Evolutionary conservation across 139 green algal species (phyloP), one percentile per base, ranked within the genome.

Genomic region (Chlamydomonas eustigma): DNA sequence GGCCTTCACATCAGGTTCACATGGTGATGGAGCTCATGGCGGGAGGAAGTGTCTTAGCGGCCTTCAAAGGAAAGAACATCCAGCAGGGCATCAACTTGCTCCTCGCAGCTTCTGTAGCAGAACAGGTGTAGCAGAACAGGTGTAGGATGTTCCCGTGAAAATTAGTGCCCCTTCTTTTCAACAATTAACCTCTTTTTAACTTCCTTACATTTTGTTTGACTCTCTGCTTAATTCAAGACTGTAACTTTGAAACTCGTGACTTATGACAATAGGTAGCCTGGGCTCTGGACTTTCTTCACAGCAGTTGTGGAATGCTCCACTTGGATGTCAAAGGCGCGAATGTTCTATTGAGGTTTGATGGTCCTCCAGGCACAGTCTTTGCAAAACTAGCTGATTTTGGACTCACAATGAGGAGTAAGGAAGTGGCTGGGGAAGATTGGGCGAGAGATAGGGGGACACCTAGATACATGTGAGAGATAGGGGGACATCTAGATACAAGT

Each of bases 1-100:
- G n/a, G n/a, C n/a, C n/a, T n/a, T n/a, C n/a, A n/a, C n/a, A n/a
- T n/a, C 58, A 70, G 58, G 58, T 70, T 70, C 58, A 70, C 58
- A 70, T 70, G 58, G 58, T 70, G 6, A 70, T 70, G 58, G 58
- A 70, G 58, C 58, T 70, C 25, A 70, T 70, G 58, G 25, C 58
- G 8, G 58, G 28, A 22, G 58, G 58, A 24, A 70, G 28, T 35
- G 58, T 35, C 25, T 28, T 70, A 6, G 58, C 58, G 18, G 58
- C 28, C 6, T 70, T 70, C 28, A 5, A 70, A 35, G 58, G 18
- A 5, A 32, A 35, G 58, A 70, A 28, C 18, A 8, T 32, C 18
- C 58, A 37, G 58, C 25, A 70, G 25, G 25, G 6, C 6, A 28
- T 35, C 58, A 70, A 32, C 58, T 28, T 70, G 58, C 58, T 70